Conservation (phyloP, 768 basidiomycete species). For the Serendipita sp. region DNA sequence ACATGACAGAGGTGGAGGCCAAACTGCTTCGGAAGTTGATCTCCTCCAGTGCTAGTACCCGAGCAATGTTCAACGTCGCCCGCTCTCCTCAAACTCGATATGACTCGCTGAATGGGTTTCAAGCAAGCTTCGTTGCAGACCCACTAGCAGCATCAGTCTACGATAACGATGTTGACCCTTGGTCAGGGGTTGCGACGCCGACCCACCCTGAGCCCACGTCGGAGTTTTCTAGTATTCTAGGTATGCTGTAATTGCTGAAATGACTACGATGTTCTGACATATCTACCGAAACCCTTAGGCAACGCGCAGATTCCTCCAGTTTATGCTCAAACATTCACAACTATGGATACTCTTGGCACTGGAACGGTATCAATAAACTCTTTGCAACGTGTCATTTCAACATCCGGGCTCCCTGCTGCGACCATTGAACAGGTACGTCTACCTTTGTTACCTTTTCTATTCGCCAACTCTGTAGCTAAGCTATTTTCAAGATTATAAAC, state of each 20-base stretch:
- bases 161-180: conserved; percentile 9
- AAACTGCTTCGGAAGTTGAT: neutral
- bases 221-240: conserved; percentile 11
- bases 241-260: conserved; percentile 1
- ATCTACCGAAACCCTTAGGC: conserved; percentile 25
- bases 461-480: conserved; percentile 2
- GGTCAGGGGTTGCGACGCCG: conserved; percentile 8
- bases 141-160: conserved; percentile 10
- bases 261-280: neutral
- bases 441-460: neutral
- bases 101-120: neutral
- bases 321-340: conserved; percentile 57
- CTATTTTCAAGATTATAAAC: conserved; percentile 57
- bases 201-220: conserved; percentile 12
- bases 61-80: conserved; percentile 5
- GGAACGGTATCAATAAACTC: conserved; percentile 75
- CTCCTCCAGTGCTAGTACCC: neutral
- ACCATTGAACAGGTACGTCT: conserved; percentile 60
- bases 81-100: neutral
- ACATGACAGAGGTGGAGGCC: neutral
- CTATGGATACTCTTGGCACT: conserved; percentile 50
- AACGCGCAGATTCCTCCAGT: conserved; percentile 66
- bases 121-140: neutral
- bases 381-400: conserved; percentile 61
- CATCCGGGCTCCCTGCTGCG: conserved; percentile 63